Conservation (phyloP, 2,329 filamentous ascomycete species). For the Fusarium sulawesiense region DNA sequence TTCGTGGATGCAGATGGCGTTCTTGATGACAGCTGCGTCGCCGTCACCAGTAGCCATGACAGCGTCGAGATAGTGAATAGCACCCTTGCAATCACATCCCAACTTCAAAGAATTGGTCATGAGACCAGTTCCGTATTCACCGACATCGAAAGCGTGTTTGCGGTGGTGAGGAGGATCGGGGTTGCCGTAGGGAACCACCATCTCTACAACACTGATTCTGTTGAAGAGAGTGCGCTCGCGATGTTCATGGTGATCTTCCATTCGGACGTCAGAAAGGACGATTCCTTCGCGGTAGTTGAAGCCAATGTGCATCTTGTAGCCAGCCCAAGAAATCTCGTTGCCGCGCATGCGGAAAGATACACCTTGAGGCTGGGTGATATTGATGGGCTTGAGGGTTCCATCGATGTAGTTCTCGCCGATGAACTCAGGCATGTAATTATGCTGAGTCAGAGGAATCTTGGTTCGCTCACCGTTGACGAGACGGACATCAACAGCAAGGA, state of each 20-base stretch:
- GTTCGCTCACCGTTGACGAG: slow-evolving; percentile 61
- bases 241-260: slow-evolving; percentile 62
- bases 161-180: slow-evolving; percentile 83
- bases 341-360: slow-evolving; percentile 60
- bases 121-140: slow-evolving; percentile 84
- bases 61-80: slow-evolving; percentile 92
- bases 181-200: slow-evolving; percentile 81
- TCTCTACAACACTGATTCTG: slow-evolving; percentile 74
- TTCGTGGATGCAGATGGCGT: slow-evolving; percentile 90
- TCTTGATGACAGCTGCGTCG: slow-evolving; percentile 84
- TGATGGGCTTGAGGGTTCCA: slow-evolving; percentile 53
- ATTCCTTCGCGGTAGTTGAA: slow-evolving; percentile 79
- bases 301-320: slow-evolving; percentile 77
- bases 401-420: slow-evolving; percentile 51
- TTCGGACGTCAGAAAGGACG: slow-evolving; percentile 75
- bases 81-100: slow-evolving; percentile 88
- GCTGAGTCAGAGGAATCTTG: slow-evolving; percentile 54
- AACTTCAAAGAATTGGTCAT: slow-evolving; percentile 85
- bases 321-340: slow-evolving; percentile 67
- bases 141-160: slow-evolving; percentile 84
- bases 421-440: slow-evolving; percentile 54
- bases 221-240: slow-evolving; percentile 71
- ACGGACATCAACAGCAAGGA: slow-evolving; percentile 58
- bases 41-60: slow-evolving; percentile 86
- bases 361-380: slow-evolving; percentile 55